Evolutionary conservation across 768 basidiomycete species (phyloP).

Genomic region (Amanita molliuscula): DNA sequence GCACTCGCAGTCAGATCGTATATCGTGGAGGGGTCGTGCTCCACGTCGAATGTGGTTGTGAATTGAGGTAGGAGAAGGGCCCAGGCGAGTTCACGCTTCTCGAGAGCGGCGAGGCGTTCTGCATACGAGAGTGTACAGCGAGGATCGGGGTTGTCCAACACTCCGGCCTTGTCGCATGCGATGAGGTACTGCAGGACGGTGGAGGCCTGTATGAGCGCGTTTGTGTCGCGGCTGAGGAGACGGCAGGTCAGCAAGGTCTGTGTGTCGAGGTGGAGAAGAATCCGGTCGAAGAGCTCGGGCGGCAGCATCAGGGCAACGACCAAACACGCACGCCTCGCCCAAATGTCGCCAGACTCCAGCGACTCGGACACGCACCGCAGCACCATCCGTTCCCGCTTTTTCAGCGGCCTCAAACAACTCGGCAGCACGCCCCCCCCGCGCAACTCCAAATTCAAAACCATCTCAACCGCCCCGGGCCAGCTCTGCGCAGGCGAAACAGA

Average conservation of each 20-base stretch:
- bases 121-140: conserved; percentile 12
- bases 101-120: conserved; percentile 18
- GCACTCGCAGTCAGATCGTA: conserved; percentile 32
- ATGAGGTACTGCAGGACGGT: conserved; percentile 22
- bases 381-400: neutral
- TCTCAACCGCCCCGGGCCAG: conserved; percentile 1
- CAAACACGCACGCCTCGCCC: too few species aligned
- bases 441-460: neutral
- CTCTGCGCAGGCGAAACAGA: conserved; percentile 50
- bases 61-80: conserved; percentile 15
- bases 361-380: too few species aligned
- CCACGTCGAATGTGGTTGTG: conserved; percentile 15
- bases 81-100: conserved; percentile 22
- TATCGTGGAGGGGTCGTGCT: conserved; percentile 23
- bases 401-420: neutral
- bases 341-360: too few species aligned
- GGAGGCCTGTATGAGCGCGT: conserved; percentile 17
- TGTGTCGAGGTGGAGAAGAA: conserved; percentile 17
- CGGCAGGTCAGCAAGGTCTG: conserved; percentile 16
- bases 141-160: conserved; percentile 24
- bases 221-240: conserved; percentile 13
- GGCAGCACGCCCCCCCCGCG: neutral
- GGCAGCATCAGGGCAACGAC: conserved; percentile 1
- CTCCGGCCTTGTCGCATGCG: conserved; percentile 15
- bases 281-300: conserved; percentile 18